Conservation (phyloP, 495 filamentous ascomycete species). For the Schizothecium vesticola region DNA sequence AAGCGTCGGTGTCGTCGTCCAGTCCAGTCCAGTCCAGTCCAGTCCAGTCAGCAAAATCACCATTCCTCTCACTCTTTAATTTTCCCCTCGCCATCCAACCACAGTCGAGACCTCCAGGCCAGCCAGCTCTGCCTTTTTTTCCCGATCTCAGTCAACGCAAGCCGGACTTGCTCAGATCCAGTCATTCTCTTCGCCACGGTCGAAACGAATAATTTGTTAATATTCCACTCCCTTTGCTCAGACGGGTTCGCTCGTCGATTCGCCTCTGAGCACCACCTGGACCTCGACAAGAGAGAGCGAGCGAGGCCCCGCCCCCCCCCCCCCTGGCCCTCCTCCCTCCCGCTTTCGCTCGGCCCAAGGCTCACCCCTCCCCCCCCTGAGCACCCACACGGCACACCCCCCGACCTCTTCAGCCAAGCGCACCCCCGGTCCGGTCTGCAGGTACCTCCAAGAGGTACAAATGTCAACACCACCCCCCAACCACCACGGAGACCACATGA, state of each 20-base stretch:
- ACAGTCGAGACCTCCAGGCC: slow-evolving; percentile 18
- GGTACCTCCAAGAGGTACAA: slow-evolving; percentile 49
- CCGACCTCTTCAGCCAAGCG: slow-evolving; percentile 22
- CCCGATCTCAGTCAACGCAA: slow-evolving; percentile 38
- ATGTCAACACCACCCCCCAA: slow-evolving; percentile 57
- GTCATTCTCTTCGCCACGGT: slow-evolving; percentile 42
- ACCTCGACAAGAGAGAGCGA: slow-evolving; percentile 30
- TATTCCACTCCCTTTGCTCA: slow-evolving; percentile 24
- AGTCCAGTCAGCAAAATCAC: slow-evolving; percentile 27
- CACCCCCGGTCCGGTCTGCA: slow-evolving; percentile 40
- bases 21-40: slow-evolving; percentile 35
- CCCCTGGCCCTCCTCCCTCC: slow-evolving; percentile 34
- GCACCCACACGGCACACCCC: slow-evolving; percentile 13
- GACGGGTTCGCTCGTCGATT: slow-evolving; percentile 19
- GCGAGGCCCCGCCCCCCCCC: slow-evolving; percentile 30
- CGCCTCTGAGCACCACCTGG: slow-evolving; percentile 26
- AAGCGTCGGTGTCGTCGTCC: slow-evolving; percentile 43
- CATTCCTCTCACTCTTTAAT: slow-evolving; percentile 33
- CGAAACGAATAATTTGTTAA: slow-evolving; percentile 37
- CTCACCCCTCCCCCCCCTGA: slow-evolving; percentile 21
- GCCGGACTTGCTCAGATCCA: slow-evolving; percentile 50
- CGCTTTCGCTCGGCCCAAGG: slow-evolving; percentile 43
- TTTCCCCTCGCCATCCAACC: slow-evolving; percentile 35
- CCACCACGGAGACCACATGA: slow-evolving; percentile 45
- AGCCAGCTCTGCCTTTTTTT: slow-evolving; percentile 5